Evolutionary conservation across 148 eudicot genomes (phyloP), one percentile per base, ranked within the genome.

Genomic region (Persicaria tinctoria): DNA sequence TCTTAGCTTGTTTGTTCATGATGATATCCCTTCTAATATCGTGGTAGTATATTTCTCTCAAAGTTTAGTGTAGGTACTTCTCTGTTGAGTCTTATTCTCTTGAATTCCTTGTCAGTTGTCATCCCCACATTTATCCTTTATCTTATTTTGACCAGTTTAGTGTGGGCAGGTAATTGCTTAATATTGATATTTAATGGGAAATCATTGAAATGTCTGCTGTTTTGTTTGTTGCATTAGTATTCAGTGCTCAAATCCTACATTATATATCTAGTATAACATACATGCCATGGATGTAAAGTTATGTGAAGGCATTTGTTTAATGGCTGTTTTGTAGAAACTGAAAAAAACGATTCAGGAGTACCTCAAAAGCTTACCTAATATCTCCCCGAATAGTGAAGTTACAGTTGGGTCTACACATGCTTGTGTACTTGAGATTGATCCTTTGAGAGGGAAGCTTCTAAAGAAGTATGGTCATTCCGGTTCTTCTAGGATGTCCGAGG

Each of bases 321-420:
- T 63, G 46, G 44, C 46, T 41, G n/a, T 20, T 14, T 56, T 76
- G 78, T 84, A 90, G 98, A 92, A 84, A 85, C 84, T 94, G 63
- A 78, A 79, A 76, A 76, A 57, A 66, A 87, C 78, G 62, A 72
- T 90, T 41, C 88, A 85, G 54, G 96, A 90, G 49, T 90, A 80
- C 77, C 80, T 94, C 60, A 86, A 87, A 23, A 83, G 75, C 60
- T 84, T 93, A 45, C 98, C 98, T 60, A 82, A 83, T 32, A 83
- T 94, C 79, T 78, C 87, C 38, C 91, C 90, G 83, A 93, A 90
- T 81, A 90, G 92, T 60, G 92, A 88, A 74, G 81, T 92, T 75
- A 83, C 89, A 10, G 88, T 90, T 41, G 98, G 98, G 49, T 87
- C 93, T 55, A 94, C 85, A 82, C 88, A 84, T 78, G 87, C 96